Conservation (phyloP, 805 yeast genomes). For the Ogataea allantospora region DNA sequence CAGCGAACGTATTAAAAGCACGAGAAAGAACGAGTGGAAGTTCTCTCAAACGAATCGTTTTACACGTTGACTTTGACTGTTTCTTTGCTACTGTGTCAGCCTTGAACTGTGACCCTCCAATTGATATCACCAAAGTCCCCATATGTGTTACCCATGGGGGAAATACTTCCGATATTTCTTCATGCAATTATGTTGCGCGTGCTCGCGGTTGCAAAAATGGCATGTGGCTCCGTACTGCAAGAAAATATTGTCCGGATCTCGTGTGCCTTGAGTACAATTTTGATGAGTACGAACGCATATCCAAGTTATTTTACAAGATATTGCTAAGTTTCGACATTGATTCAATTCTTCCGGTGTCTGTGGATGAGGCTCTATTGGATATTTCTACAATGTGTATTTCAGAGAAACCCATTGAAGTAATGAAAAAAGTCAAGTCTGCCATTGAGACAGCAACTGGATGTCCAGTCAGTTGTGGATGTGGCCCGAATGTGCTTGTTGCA, state of each 20-base stretch:
- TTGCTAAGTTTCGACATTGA: conserved; percentile 44
- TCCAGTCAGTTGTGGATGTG: conserved; percentile 77
- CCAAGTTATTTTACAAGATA: conserved; percentile 62
- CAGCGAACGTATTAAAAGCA: conserved; percentile 32
- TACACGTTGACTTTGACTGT: conserved; percentile 92
- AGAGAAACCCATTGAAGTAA: conserved; percentile 26
- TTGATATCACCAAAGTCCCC: conserved; percentile 49
- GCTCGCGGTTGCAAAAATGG: conserved; percentile 79
- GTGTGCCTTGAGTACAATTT: conserved; percentile 71
- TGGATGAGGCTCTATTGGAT: conserved; percentile 89
- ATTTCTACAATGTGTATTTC: conserved; percentile 34
- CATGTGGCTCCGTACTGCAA: conserved; percentile 81
- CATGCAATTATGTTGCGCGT: conserved; percentile 89
- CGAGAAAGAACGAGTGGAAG: conserved; percentile 5
- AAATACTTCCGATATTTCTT: conserved; percentile 74
- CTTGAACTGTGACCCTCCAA: conserved; percentile 45
- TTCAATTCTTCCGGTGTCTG: conserved; percentile 77
- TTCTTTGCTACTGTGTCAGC: conserved; percentile 89
- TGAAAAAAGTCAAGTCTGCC: conserved; percentile 38
- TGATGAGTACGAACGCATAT: conserved; percentile 62
- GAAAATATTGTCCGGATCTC: conserved; percentile 57
- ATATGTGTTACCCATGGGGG: conserved; percentile 67
- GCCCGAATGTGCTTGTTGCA: conserved; percentile 71
- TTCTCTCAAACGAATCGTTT: conserved; percentile 35
- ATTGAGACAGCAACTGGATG: conserved; percentile 52